Evolutionary conservation across 2,329 filamentous ascomycete genomes (phyloP).

Genomic region (Helminthosporium solani): DNA sequence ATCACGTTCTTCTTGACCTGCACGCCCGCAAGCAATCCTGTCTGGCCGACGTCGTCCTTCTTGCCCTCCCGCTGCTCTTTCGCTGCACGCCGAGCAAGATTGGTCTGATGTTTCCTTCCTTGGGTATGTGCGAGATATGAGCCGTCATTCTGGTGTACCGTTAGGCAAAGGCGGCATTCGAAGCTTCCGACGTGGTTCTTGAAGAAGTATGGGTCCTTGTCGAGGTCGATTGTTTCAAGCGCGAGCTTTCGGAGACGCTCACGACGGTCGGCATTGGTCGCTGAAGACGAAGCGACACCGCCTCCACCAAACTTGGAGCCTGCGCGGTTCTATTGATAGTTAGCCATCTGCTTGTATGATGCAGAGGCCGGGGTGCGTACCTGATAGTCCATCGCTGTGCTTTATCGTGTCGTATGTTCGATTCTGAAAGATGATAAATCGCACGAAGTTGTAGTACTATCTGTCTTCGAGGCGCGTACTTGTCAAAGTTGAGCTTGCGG

Average conservation of each 20-base stretch:
- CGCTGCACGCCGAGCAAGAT: conserved; percentile 92
- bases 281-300: conserved; percentile 88
- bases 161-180: conserved; percentile 94
- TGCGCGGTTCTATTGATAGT: conserved; percentile 70
- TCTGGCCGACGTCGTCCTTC: conserved; percentile 66
- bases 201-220: conserved; percentile 99
- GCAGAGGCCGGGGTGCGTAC: conserved; percentile 30
- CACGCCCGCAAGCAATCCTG: conserved; percentile 70
- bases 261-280: conserved; percentile 93
- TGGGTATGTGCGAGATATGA: conserved; percentile 98
- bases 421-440: background rate
- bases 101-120: conserved; percentile 98
- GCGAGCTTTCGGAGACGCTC: conserved; percentile 97
- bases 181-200: conserved; percentile 98
- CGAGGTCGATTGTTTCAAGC: conserved; percentile 97
- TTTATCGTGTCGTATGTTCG: background rate
- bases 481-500: background rate
- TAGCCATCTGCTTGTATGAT: conserved; percentile 12
- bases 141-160: conserved; percentile 97
- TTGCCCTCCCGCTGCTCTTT: conserved; percentile 90
- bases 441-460: background rate
- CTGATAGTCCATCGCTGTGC: conserved; percentile 52
- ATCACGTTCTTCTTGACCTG: conserved; percentile 76
- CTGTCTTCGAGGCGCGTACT: background rate
- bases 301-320: conserved; percentile 98